Base-by-base conservation (phyloP, 495 filamentous ascomycete genomes). In the Penicillium herquei region DNA sequence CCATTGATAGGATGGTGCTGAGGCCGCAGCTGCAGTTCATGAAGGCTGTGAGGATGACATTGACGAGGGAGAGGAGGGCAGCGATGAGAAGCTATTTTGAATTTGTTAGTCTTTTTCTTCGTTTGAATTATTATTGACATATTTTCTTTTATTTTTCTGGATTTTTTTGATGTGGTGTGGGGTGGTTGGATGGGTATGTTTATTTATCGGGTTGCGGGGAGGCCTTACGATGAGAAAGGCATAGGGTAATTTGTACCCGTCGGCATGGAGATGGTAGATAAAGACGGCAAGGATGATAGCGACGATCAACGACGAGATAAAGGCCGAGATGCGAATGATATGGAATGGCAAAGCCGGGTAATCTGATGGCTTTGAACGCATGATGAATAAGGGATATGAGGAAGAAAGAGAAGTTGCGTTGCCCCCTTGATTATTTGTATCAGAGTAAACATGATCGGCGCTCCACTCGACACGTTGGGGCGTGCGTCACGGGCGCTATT, bases 311-410 rank as follows among this genome's bases (percentile, higher is more conserved):
- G 82, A 69, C 13, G 83, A 81, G 21, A 86, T 51, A 11, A 85
- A 69, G 54, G 78, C 76, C 14, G 73, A 51, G 39, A 65, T 56
- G 31, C 84, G 77, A 37, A 87, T 72, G 41, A 71, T 51, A 61
- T 89, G 82, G 65, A 87, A 89, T 1, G 79, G 73, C 12, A 85
- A 54, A 3, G 72, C 54, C 33, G 81, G 82, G 63, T 88, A 89
- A 26, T 71, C 71, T 6, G 83, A 84, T 11, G 83, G 85, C 51
- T 76, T 73, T 14, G 70, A 64, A 17, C 65, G 63, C 70, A 74
- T 76, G 47, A 31, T 65, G 57, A 21, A 35, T 30, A 37, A 48
- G 12, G 42, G 44, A 33, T 43, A 47, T 11, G 54, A 39, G 39
- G 11, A 41, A 31, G 45, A 21, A 45, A 43, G 50, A 52, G 26